Base-by-base conservation (phyloP, 2,329 filamentous ascomycete genomes). In the Exophiala bonariae region DNA sequence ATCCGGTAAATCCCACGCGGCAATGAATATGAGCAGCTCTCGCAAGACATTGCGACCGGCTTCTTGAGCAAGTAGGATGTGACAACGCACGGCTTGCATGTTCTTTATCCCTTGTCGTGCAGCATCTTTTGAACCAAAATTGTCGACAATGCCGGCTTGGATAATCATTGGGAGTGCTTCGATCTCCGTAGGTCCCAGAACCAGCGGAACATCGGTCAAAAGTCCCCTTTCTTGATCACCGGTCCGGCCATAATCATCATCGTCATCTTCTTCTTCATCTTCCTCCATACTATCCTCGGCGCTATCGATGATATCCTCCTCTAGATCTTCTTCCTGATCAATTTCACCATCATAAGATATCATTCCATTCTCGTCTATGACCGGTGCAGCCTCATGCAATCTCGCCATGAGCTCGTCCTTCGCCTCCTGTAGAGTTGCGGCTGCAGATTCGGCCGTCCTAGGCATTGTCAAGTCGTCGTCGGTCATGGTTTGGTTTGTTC, bases 141-240 rank as follows among this genome's bases (percentile, higher is more conserved):
- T 87, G 49, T 95, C 88, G 17, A 96, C 82, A 43, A 97, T 95
- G 53, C 91, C 95, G 11, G 89, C 91, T 73, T 96, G 96, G 60
- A 97, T 86, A 50, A 96, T 95, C 91, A 96, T 96, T 45, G 95
- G 92, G 43, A 97, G 73, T 4, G 93, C 91, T 67, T 97, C 92
- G 44, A 96, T 96, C 68, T 97, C 92, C 46, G 90, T 91, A 0
- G 92, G 92, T 34, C 95, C 91, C 22, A 97, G 76, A 30, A 96
- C 95, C 57, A 97, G 87, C 22, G 92, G 92, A 10, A 97, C 89
- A 65, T 97, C 92, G 0, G 92, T 96, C 45, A 97, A 73, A 11
- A 97, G 73, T 10, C 92, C 92, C 14, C 89, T 86, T 62, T 77
- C 72, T 51, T 78, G 72, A 54, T 77, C 74, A 9, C 74, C 70